Conservation (phyloP, 768 basidiomycete species). For the Tephrocybe sp. region DNA sequence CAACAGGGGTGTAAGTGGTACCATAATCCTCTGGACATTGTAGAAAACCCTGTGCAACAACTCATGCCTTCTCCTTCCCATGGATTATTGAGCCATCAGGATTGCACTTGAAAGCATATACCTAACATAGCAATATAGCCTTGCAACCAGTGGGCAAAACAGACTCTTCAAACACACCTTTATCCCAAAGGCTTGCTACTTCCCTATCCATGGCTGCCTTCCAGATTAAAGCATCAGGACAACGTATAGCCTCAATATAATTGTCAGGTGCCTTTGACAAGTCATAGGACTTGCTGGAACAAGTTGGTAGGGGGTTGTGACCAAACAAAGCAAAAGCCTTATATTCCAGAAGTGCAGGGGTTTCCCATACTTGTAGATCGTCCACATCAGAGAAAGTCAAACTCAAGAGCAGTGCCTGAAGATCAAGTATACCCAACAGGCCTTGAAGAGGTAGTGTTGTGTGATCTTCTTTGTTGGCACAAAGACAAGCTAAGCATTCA, state of each 20-base stretch:
- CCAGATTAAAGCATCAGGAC: constrained; percentile 22
- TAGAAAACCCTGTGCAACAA: constrained; percentile 22
- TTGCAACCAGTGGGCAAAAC: constrained; percentile 24
- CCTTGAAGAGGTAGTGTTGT: constrained; percentile 3
- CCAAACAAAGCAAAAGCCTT: background rate
- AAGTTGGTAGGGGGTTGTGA: background rate
- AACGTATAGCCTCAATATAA: constrained; percentile 18
- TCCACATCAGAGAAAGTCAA: background rate
- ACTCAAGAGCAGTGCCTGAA: too few species aligned
- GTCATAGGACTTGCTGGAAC: background rate
- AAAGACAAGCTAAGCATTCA: background rate
- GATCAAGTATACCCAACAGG: background rate
- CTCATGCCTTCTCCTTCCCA: constrained; percentile 26
- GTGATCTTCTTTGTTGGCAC: background rate
- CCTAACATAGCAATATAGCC: constrained; percentile 32
- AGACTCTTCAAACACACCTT: constrained; percentile 27
- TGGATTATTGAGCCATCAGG: constrained; percentile 28
- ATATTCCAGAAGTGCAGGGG: background rate
- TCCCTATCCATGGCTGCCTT: constrained; percentile 24
- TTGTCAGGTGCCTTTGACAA: constrained; percentile 17
- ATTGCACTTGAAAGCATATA: constrained; percentile 38
- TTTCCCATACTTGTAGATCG: background rate
- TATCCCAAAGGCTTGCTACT: constrained; percentile 14
- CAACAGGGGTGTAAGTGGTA: constrained; percentile 32
- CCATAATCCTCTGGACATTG: constrained; percentile 33